Evolutionary conservation across 495 filamentous ascomycete species (phyloP), one percentile per base, ranked within the genome.

Genomic region (Talaromyces trachyspermus): DNA sequence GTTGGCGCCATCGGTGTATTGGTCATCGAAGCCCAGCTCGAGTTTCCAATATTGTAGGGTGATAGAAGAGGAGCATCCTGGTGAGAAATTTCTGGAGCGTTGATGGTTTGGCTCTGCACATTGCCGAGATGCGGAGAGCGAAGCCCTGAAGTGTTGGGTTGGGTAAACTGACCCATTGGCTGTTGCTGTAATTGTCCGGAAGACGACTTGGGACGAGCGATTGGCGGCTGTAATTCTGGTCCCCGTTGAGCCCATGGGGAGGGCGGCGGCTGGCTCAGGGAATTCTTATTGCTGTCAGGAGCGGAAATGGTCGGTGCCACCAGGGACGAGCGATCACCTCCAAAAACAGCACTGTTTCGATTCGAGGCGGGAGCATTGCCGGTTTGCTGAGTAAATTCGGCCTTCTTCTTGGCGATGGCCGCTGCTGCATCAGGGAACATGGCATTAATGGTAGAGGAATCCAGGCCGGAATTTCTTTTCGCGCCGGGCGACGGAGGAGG

Each of bases 391-490:
- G 88, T 90, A 60, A 95, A 96, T 66, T 95, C 89, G 42, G 89
- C 90, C 71, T 95, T 95, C 69, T 98, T 91, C 42, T 89, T 92
- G 23, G 89, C 89, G 64, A 98, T 96, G 11, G 94, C 94, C 11
- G 91, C 94, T 2, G 92, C 94, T 18, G 92, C 92, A 72, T 97
- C 92, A 4, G 92, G 92, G 62, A 98, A 98, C 92, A 98, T 97
- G 53, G 88, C 88, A 68, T 95, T 91, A 61, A 96, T 95, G n/a
- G 86, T 89, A 26, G 80, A 83, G n/a, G 88, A 71, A 59, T 97
- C 92, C 30, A 97, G 79, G 12, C 81, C 89, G 23, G 92, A 96
- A 62, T 92, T 91, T 46, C 92, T 82, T 72, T 95, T 96, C 33
- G 76, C 79, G 52, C 81, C 77, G 11, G 83, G 79, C 22, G 88